phyloP scores from a whole-genome alignment of 179 eudicot genomes.

The Silene vulgaris region DNA sequence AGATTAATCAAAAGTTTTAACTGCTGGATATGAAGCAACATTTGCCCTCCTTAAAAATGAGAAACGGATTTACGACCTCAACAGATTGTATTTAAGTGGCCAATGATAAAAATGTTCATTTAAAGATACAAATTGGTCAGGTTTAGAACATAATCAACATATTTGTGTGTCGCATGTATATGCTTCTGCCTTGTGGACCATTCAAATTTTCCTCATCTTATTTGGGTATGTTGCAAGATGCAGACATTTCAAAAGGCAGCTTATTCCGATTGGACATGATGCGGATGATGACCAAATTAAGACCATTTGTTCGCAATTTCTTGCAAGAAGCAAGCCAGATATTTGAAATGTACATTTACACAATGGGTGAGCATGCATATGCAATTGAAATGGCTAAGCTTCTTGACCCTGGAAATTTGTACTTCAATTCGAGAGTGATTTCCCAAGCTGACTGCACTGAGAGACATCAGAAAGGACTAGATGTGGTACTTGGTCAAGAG shows the following conservation, averaged over 20 bases:
- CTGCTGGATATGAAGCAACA: not conserved
- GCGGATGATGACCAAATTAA: slow-evolving; percentile 87
- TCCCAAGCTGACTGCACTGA: slow-evolving; percentile 79
- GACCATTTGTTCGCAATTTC: slow-evolving; percentile 81
- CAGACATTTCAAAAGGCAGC: slow-evolving; percentile 66
- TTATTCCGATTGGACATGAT: slow-evolving; percentile 61
- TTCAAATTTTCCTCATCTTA: slow-evolving; percentile 13
- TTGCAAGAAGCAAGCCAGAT: slow-evolving; percentile 65
- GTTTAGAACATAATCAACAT: not conserved
- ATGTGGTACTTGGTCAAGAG: slow-evolving; percentile 77
- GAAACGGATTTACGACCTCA: not conserved
- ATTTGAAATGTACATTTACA: slow-evolving; percentile 94
- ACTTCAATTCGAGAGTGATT: slow-evolving; percentile 72
- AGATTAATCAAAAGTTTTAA: not conserved
- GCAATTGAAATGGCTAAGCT: slow-evolving; percentile 80
- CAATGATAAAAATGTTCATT: not conserved
- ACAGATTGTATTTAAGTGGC: not conserved
- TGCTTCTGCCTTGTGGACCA: not conserved
- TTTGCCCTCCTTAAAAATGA: not conserved
- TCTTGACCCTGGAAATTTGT: slow-evolving; percentile 61
- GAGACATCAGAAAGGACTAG: slow-evolving; percentile 83
- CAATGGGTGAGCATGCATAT: slow-evolving; percentile 86
- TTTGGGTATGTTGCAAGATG: not conserved
- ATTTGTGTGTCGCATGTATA: not conserved
- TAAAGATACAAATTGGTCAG: not conserved